Conservation (phyloP, 176 grass and related monocot genomes). For the Lolium rigidum region DNA sequence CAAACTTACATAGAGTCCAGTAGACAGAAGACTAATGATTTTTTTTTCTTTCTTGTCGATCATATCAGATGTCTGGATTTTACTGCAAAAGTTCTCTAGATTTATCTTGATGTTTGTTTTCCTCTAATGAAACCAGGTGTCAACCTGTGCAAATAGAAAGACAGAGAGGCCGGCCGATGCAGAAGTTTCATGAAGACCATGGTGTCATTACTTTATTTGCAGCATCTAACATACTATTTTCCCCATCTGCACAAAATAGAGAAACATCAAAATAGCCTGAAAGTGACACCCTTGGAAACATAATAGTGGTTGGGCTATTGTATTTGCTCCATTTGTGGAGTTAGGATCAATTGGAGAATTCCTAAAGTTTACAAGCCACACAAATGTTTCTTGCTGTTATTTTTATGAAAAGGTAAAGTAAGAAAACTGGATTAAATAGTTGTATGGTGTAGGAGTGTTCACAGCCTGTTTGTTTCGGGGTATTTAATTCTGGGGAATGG, state of each 20-base stretch:
- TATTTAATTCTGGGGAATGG: no score
- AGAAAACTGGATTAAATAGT: not conserved
- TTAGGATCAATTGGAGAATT: not conserved
- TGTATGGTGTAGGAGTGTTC: not conserved
- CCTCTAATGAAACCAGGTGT: conserved; percentile 21
- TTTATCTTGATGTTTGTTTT: conserved; percentile 26
- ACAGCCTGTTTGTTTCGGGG: not conserved
- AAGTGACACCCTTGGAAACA: conserved; percentile 14
- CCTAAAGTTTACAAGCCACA: not conserved
- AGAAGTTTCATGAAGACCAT: not conserved
- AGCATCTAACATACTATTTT: not conserved
- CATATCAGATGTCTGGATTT: not conserved
- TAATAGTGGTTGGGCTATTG: not conserved
- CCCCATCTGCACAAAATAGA: conserved; percentile 27
- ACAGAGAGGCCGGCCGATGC: not conserved
- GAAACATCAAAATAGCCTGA: conserved; percentile 8
- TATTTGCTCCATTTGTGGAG: conserved; percentile 22
- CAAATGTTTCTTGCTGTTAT: not conserved
- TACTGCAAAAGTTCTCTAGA: not conserved
- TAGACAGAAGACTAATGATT: not conserved
- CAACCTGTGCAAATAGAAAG: not conserved
- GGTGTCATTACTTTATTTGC: conserved; percentile 1
- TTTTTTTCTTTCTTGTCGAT: not conserved
- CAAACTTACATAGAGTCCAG: not conserved
- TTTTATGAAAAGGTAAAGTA: conserved; percentile 19